Percentiles rank a stretch among this genome's conserved stretches.
Evolutionary conservation across 208 protist species (phyloP).

Genomic region (Crithidia expoeki): DNA sequence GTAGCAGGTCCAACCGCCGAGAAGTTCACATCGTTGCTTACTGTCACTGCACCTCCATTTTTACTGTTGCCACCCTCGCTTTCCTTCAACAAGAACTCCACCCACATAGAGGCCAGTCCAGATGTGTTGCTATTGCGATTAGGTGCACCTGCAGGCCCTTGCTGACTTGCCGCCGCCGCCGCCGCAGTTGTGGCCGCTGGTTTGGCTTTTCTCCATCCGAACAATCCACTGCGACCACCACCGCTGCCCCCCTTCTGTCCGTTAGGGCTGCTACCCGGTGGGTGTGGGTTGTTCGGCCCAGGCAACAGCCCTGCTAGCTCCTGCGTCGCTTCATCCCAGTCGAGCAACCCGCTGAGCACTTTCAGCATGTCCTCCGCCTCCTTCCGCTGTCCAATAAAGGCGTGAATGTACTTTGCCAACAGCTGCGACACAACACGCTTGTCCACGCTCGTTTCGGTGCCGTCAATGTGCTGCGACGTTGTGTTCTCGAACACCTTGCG

Average conservation of each 20-base stretch:
- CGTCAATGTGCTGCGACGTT: conserved; percentile 56
- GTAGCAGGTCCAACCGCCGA: neutral
- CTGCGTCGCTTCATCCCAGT: conserved; percentile 83
- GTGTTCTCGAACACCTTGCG: conserved; percentile 64
- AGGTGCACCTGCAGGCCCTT: neutral
- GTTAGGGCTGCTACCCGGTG: conserved; percentile 13
- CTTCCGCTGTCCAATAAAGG: conserved; percentile 48
- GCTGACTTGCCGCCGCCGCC: neutral
- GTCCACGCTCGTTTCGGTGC: conserved; percentile 67
- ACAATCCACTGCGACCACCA: conserved; percentile 28
- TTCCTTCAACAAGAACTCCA: conserved; percentile 84
- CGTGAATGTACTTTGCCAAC: conserved; percentile 86
- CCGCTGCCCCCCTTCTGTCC: neutral
- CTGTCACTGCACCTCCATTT: too few relatives aligned
- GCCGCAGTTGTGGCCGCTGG: neutral
- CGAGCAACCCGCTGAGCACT: conserved; percentile 70
- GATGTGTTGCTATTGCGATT: conserved; percentile 4
- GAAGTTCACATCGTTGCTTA: too few relatives aligned
- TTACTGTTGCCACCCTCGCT: too few relatives aligned
- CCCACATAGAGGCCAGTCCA: conserved; percentile 72
- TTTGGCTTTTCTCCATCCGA: conserved; percentile 28
- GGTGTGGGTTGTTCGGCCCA: conserved; percentile 66
- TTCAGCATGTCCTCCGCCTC: conserved; percentile 83
- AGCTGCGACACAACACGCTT: conserved; percentile 85
- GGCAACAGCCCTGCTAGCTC: conserved; percentile 78